Evolutionary conservation across 1,284 basidiomycete genomes (phyloP).

Genomic region (Boletellus sp.): DNA sequence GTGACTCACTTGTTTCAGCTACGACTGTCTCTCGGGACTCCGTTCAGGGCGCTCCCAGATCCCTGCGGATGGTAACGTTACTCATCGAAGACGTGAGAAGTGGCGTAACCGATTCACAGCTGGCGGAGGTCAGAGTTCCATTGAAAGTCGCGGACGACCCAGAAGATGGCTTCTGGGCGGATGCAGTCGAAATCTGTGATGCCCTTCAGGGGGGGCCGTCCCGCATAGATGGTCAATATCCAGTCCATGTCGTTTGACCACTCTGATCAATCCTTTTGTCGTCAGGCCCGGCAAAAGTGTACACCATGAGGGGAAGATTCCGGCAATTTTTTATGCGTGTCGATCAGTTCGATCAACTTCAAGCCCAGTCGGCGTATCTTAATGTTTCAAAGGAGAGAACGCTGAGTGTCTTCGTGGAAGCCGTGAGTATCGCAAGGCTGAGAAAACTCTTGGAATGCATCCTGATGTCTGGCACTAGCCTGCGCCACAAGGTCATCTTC

Average conservation of each 20-base stretch:
- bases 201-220: constrained; percentile 59
- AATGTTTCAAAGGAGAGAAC: constrained; percentile 44
- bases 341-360: constrained; percentile 45
- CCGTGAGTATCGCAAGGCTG: constrained; percentile 32
- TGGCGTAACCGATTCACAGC: constrained; percentile 47
- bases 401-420: constrained; percentile 47
- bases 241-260: background rate
- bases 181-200: constrained; percentile 57
- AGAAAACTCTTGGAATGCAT: constrained; percentile 6
- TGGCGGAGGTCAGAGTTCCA: constrained; percentile 63
- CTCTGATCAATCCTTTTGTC: constrained; percentile 4
- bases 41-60: constrained; percentile 6
- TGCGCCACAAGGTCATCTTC: constrained; percentile 28
- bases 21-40: constrained; percentile 3
- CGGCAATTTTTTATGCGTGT: constrained; percentile 67
- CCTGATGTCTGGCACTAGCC: constrained; percentile 24
- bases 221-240: constrained; percentile 58
- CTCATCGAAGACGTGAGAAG: constrained; percentile 61
- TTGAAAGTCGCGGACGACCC: constrained; percentile 44
- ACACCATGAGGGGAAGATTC: constrained; percentile 63
- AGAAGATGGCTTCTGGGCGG: constrained; percentile 64
- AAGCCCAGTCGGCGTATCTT: constrained; percentile 45
- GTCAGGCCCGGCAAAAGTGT: constrained; percentile 65
- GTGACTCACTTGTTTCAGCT: constrained; percentile 13
- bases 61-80: constrained; percentile 52